phyloP scores from a whole-genome alignment of 163 green algal species.

The Trebouxiophyceae sp. region DNA sequence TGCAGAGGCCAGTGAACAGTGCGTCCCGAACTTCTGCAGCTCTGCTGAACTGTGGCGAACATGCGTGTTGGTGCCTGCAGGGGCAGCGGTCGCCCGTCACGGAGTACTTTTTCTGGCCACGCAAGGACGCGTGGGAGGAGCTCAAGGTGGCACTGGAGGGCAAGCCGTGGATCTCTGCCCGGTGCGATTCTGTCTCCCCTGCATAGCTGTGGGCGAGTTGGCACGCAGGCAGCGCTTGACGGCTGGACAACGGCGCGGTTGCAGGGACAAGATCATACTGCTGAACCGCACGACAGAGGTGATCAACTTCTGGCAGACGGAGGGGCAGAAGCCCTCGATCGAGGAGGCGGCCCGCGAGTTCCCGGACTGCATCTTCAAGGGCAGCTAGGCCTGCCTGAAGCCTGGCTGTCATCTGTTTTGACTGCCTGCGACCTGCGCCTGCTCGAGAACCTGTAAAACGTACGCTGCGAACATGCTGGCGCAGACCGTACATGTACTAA shows the following conservation, averaged over 20 bases:
- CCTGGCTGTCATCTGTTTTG: too few relatives aligned
- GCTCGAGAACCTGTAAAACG: too few relatives aligned
- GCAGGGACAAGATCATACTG: slow-evolving; percentile 66
- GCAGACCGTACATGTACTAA: too few relatives aligned
- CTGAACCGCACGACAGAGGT: slow-evolving; percentile 79
- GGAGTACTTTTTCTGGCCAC: slow-evolving; percentile 95
- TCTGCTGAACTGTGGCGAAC: too few relatives aligned
- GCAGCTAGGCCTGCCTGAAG: too few relatives aligned
- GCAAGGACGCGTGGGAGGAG: slow-evolving; percentile 91
- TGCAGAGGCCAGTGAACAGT: too few relatives aligned
- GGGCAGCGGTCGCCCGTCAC: slow-evolving; percentile 73
- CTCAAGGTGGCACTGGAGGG: slow-evolving; percentile 67
- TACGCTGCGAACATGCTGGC: too few relatives aligned
- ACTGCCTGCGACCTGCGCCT: too few relatives aligned
- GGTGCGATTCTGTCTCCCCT: too few relatives aligned
- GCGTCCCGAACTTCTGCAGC: too few relatives aligned
- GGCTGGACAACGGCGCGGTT: neutral
- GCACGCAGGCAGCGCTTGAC: too few relatives aligned
- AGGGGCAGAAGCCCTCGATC: slow-evolving; percentile 47
- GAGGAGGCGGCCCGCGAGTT: slow-evolving; percentile 60
- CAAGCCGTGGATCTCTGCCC: slow-evolving; percentile 68
- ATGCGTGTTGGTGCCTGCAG: slow-evolving; percentile 13
- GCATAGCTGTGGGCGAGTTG: too few relatives aligned
- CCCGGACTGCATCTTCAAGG: slow-evolving; percentile 66
- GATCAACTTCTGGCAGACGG: slow-evolving; percentile 93